These are phyloP conservation scores for Leptodermis oblonga DNA, from an alignment of 257 asterid species.

Conservation along the genomic window DNA sequence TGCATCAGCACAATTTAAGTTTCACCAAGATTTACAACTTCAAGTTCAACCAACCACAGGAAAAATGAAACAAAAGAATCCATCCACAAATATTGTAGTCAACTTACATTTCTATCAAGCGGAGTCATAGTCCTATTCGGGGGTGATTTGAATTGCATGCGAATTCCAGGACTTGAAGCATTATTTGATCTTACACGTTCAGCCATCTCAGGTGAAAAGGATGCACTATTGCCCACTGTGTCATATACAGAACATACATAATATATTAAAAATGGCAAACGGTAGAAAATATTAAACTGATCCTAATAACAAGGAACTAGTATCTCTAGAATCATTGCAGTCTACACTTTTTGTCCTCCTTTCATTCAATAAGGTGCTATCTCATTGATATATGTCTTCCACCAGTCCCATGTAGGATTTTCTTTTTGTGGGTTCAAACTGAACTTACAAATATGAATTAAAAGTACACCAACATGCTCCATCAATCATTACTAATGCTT, in stretches of 20 bases:
- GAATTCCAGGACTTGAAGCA: slow-evolving; percentile 54
- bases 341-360: background rate
- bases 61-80: background rate
- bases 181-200: slow-evolving; percentile 57
- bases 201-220: slow-evolving; percentile 49
- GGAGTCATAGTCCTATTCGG: slow-evolving; percentile 48
- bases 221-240: slow-evolving; percentile 47
- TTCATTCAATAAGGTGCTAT: background rate
- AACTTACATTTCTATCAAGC: slow-evolving; percentile 65
- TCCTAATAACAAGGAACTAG: background rate
- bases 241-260: slow-evolving; percentile 18
- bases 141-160: slow-evolving; percentile 72
- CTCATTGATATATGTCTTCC: background rate
- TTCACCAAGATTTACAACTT: background rate
- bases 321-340: background rate
- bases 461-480: background rate
- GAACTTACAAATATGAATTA: slow-evolving; percentile 6
- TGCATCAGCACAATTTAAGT: background rate
- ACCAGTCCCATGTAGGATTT: background rate
- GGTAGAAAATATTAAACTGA: background rate
- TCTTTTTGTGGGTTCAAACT: slow-evolving; percentile 1
- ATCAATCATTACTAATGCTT: background rate
- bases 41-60: background rate
- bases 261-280: slow-evolving; percentile 4
- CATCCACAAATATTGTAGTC: slow-evolving; percentile 2